Percentiles rank a stretch among this genome's conserved stretches.
Evolutionary conservation across 108 stramenopile species (phyloP).

Genomic region (Skeletonema tropicum): DNA sequence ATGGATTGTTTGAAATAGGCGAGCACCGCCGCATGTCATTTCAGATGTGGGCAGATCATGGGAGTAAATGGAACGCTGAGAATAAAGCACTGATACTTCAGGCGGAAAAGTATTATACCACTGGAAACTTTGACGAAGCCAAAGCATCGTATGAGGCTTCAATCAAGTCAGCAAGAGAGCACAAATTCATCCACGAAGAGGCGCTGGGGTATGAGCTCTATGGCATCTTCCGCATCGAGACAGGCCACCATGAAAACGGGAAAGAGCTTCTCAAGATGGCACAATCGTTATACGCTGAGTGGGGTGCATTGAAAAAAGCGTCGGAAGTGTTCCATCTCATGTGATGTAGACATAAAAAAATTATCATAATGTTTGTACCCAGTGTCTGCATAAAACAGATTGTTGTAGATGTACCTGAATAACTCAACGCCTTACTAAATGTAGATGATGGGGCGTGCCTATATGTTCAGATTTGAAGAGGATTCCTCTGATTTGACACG

Average conservation of each 20-base stretch:
- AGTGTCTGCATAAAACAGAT: no score
- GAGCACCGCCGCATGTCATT: neutral
- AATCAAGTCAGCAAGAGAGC: constrained; percentile 8
- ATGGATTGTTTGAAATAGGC: neutral
- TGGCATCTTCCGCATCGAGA: constrained; percentile 5
- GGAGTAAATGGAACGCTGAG: constrained; percentile 12
- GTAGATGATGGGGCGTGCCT: no score
- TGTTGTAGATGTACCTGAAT: no score
- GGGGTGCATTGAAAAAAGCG: neutral
- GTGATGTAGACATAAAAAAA: neutral
- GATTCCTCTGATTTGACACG: no score
- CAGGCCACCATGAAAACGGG: neutral
- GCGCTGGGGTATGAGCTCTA: constrained; percentile 6
- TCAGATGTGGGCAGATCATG: constrained; percentile 1
- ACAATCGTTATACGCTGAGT: neutral
- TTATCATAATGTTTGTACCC: no score
- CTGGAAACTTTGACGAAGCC: constrained; percentile 8
- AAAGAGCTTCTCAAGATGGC: neutral
- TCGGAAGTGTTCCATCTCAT: neutral
- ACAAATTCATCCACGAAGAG: constrained; percentile 23
- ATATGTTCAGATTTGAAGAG: no score
- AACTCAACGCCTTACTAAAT: no score
- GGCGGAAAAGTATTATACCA: constrained; percentile 12
- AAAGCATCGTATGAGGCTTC: constrained; percentile 15
- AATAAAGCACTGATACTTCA: constrained; percentile 19